These are phyloP conservation scores for Ochromonadaceae sp. DNA, from an alignment of 352 stramenopile genomes.

Conservation along the genomic window DNA sequence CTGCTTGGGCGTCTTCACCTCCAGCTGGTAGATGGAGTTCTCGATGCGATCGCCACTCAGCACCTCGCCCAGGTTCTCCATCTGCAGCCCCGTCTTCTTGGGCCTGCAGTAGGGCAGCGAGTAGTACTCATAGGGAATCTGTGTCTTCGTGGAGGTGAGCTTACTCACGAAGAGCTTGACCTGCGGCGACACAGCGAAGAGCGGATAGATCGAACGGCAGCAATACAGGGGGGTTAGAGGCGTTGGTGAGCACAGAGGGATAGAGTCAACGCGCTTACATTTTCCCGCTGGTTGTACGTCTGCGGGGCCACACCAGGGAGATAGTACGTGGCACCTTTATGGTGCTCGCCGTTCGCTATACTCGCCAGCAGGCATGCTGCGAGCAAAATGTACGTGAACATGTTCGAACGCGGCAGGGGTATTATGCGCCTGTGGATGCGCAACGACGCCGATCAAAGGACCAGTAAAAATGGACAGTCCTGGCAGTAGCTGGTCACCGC, in stretches of 20 bases:
- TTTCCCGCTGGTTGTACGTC: constrained; percentile 7
- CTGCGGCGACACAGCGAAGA: neutral
- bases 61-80: constrained; percentile 84
- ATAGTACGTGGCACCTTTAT: no score
- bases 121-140: constrained; percentile 88
- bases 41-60: constrained; percentile 84
- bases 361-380: no score
- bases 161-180: constrained; percentile 82
- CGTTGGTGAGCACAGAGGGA: neutral
- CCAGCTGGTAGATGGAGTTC: constrained; percentile 74
- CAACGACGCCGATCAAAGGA: no score
- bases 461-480: no score
- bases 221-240: neutral
- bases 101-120: constrained; percentile 79
- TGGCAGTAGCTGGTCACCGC: no score
- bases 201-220: neutral
- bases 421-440: no score
- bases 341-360: no score
- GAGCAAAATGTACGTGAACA: no score
- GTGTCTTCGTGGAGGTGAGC: constrained; percentile 77
- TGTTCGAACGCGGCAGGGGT: no score
- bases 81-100: constrained; percentile 58
- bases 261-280: neutral
- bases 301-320: constrained; percentile 18
- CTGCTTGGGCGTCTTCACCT: constrained; percentile 46